Conservation (phyloP, 768 basidiomycete species). For the Xerocomellus intermedius region DNA sequence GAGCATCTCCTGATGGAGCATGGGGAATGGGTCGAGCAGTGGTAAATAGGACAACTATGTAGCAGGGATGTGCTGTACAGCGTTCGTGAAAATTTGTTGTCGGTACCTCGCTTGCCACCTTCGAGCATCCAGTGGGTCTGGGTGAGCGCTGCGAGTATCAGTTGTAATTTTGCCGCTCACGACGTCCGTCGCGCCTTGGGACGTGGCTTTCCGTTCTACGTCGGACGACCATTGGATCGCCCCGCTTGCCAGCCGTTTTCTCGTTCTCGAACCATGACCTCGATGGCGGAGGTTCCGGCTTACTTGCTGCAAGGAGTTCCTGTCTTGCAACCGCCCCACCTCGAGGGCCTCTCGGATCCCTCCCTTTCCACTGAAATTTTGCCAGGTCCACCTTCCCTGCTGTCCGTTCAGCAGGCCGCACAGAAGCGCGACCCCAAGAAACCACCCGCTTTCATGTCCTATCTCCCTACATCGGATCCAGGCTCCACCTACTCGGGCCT, state of each 20-base stretch:
- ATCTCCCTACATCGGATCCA: constrained; percentile 81
- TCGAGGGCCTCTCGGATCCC: constrained; percentile 68
- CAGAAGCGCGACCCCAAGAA: constrained; percentile 83
- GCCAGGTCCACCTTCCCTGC: constrained; percentile 79
- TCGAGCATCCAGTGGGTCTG: constrained; percentile 14
- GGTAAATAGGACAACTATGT: constrained; percentile 17
- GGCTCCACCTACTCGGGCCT: constrained; percentile 85
- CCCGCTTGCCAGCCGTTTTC: constrained; percentile 22
- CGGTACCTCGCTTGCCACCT: constrained; percentile 22
- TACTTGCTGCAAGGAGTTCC: constrained; percentile 73
- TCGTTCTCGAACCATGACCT: constrained; percentile 54
- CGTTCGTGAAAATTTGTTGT: constrained; percentile 28
- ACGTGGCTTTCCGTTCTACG: constrained; percentile 19
- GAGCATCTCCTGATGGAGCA: neutral
- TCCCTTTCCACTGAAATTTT: constrained; percentile 86
- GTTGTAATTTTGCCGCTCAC: constrained; percentile 21
- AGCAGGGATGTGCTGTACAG: constrained; percentile 8
- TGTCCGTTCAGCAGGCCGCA: constrained; percentile 65
- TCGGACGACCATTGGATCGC: constrained; percentile 14
- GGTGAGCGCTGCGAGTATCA: constrained; percentile 20
- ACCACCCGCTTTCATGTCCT: constrained; percentile 65
- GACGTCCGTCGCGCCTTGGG: constrained; percentile 21
- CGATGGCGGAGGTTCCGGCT: constrained; percentile 65
- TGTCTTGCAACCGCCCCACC: constrained; percentile 73
- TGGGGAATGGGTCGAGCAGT: constrained; percentile 1